These are phyloP conservation scores for Barnettozyma vustinii DNA, from an alignment of 805 yeast species.

Conservation along the genomic window DNA sequence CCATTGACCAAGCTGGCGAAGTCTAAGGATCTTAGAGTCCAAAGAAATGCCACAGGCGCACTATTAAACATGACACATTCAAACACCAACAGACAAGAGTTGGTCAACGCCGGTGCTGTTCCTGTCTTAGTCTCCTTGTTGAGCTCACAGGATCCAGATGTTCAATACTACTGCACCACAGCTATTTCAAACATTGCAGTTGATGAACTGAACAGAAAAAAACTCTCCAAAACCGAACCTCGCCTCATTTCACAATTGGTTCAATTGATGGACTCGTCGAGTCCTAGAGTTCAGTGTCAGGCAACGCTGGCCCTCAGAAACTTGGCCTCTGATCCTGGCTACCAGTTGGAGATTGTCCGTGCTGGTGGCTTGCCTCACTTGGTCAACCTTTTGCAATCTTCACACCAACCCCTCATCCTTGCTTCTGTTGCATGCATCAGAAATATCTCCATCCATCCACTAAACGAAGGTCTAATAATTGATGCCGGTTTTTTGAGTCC, in stretches of 20 bases:
- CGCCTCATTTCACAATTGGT: slow-evolving; percentile 85
- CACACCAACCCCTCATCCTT: slow-evolving; percentile 84
- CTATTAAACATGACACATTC: slow-evolving; percentile 97
- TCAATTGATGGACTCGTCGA: slow-evolving; percentile 83
- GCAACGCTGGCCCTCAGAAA: slow-evolving; percentile 95
- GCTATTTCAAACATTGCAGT: slow-evolving; percentile 97
- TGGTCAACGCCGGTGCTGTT: slow-evolving; percentile 96
- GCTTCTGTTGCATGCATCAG: slow-evolving; percentile 99
- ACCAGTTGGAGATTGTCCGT: slow-evolving; percentile 92
- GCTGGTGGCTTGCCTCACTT: slow-evolving; percentile 94
- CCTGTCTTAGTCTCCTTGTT: slow-evolving; percentile 89
- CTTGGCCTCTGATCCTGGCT: slow-evolving; percentile 91
- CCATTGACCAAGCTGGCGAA: slow-evolving; percentile 94
- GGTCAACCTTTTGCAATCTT: slow-evolving; percentile 82
- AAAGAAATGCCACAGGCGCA: slow-evolving; percentile 98
- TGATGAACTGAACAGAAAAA: slow-evolving; percentile 85
- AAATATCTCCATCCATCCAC: slow-evolving; percentile 93
- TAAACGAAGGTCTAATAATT: slow-evolving; percentile 90
- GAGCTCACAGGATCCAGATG: slow-evolving; percentile 88
- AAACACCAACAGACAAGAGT: slow-evolving; percentile 90
- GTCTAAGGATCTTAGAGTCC: slow-evolving; percentile 91
- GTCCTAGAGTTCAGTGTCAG: slow-evolving; percentile 96
- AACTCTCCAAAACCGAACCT: slow-evolving; percentile 87
- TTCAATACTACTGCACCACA: slow-evolving; percentile 97
- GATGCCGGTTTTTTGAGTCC: slow-evolving; percentile 96